Evolutionary conservation across 306 rosid species (phyloP).

Genomic region (Oemleria cerasiformis): DNA sequence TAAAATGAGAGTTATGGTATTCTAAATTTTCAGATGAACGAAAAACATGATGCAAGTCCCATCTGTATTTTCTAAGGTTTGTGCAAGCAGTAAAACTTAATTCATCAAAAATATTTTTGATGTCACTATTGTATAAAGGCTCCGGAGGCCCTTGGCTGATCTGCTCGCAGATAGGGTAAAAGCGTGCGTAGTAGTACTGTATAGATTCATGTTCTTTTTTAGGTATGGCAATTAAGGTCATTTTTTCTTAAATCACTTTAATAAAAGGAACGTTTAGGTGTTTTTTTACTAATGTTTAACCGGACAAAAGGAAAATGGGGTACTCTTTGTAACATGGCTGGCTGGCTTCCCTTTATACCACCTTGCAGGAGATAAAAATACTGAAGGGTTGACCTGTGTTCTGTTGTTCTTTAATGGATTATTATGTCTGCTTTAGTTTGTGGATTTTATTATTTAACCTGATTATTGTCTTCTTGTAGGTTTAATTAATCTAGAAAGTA

Average conservation of each 20-base stretch:
- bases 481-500: conserved; percentile 68
- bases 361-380: background rate
- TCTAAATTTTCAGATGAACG: background rate
- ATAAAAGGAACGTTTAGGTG: background rate
- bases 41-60: background rate
- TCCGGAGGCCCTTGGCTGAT: background rate
- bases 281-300: background rate
- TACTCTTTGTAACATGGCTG: background rate
- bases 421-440: background rate
- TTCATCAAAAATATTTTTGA: background rate
- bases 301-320: background rate
- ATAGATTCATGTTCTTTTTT: background rate
- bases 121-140: background rate
- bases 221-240: background rate
- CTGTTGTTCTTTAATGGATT: background rate
- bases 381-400: background rate
- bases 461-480: conserved; percentile 49
- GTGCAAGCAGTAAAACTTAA: background rate
- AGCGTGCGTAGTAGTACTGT: background rate
- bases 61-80: background rate
- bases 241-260: background rate
- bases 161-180: background rate
- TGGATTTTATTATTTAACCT: conserved; percentile 12
- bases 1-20: background rate
- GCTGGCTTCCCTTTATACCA: background rate